phyloP scores from a whole-genome alignment of 176 grass and related monocot genomes.

The Oryza glumipatula region DNA sequence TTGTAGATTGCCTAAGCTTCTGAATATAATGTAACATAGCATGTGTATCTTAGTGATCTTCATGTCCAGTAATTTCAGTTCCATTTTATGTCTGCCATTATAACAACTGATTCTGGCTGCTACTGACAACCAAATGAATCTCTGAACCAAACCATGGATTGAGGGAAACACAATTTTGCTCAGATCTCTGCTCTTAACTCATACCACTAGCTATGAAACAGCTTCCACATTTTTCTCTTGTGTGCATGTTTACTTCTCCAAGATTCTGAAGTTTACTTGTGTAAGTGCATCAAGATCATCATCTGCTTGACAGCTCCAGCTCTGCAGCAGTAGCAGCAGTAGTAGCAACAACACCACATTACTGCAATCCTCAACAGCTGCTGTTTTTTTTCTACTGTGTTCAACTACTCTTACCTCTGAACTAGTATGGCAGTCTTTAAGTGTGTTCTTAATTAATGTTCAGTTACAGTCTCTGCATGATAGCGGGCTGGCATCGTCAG shows the following conservation, averaged over 20 bases:
- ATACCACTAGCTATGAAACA: background rate
- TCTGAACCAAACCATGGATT: conserved; percentile 14
- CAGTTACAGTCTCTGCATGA: background rate
- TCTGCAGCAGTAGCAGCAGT: background rate
- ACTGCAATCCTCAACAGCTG: background rate
- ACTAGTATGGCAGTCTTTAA: background rate
- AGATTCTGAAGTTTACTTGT: background rate
- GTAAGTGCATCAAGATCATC: background rate
- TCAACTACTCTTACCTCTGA: background rate
- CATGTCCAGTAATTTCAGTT: conserved; percentile 11
- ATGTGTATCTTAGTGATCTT: background rate
- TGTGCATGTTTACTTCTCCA: background rate
- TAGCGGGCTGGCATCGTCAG: conserved; percentile 6
- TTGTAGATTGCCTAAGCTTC: background rate
- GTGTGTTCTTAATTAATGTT: background rate
- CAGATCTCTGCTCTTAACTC: conserved; percentile 12
- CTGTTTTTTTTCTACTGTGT: background rate
- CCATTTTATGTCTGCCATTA: background rate
- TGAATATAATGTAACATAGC: background rate
- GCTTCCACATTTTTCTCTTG: conserved; percentile 11
- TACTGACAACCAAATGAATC: conserved; percentile 26
- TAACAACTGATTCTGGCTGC: background rate
- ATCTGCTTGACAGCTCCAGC: conserved; percentile 8
- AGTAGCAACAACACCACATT: background rate
- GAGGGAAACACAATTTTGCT: conserved; percentile 11